phyloP scores from a whole-genome alignment of 208 protist species.

The Leptomonas seymouri region DNA sequence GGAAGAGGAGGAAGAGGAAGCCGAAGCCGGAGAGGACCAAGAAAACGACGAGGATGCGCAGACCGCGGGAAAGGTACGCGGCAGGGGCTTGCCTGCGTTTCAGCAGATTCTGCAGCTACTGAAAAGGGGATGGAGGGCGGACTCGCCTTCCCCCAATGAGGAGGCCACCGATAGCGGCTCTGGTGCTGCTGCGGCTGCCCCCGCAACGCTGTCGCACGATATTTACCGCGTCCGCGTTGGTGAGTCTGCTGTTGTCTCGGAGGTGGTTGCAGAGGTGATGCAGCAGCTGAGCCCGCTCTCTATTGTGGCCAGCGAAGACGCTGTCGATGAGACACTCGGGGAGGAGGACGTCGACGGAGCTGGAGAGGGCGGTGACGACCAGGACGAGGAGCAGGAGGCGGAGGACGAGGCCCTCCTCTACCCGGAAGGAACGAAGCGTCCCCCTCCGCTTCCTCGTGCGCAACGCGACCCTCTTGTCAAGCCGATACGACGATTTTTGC shows the following conservation, averaged over 20 bases:
- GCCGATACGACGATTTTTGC: conserved; percentile 61
- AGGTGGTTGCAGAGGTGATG: conserved; percentile 46
- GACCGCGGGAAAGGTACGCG: not conserved
- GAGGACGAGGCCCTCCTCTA: conserved; percentile 71
- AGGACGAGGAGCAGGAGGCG: conserved; percentile 62
- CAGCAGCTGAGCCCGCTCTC: conserved; percentile 54
- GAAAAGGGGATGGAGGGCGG: not conserved
- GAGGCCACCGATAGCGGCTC: not conserved
- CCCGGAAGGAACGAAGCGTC: conserved; percentile 32
- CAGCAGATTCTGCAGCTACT: conserved; percentile 22
- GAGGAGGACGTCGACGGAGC: conserved; percentile 54
- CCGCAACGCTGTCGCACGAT: conserved; percentile 17
- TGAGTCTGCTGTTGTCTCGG: conserved; percentile 21
- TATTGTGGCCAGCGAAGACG: conserved; percentile 48
- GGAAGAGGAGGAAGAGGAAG: conserved; percentile 23
- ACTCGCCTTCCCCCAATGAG: conserved; percentile 7
- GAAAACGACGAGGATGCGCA: not conserved
- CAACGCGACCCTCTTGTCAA: conserved; percentile 44
- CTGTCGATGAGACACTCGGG: conserved; percentile 43
- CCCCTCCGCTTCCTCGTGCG: not conserved
- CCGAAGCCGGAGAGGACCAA: not conserved
- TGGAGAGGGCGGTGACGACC: conserved; percentile 58
- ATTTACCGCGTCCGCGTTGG: conserved; percentile 41
- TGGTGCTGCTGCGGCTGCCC: too few species aligned
- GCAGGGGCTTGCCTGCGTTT: conserved; percentile 6